Evolutionary conservation across 1,284 basidiomycete species (phyloP), one percentile per base, ranked within the genome.

Genomic region (Cutaneotrichosporon arboriforme): DNA sequence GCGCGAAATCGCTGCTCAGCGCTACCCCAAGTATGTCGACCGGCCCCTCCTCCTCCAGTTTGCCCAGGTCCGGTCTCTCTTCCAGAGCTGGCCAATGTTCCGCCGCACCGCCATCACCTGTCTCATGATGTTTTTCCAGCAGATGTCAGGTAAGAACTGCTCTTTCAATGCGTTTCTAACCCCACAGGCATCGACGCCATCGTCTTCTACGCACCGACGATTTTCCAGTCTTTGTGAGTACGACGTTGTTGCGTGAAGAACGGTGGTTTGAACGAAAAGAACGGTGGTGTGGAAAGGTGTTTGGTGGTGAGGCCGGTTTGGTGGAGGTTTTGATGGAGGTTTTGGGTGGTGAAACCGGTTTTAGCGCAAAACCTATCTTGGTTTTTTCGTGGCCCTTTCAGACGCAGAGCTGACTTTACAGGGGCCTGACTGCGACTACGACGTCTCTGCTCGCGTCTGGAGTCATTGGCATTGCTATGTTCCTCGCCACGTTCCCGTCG

Each of bases 91-190:
- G 53, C 49, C 60, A 40, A 59, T 59, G 58, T 62, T 62, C 60
- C 57, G 63, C 33, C 62, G 73, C 17, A 59, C 74, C 9, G 51
- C 70, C 23, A 73, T 73, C 49, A 69, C 67, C 13, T 73, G 69
- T 49, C 64, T 66, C 5, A 68, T 74, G 46, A 72, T 74, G 54
- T 70, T 68, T 55, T 68, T 66, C 53, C 73, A 74, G 54, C 72
- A 74, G 58, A 60, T 72, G 26, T 62, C 63, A 12, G 63, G 65
- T 39, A 62, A 39, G 9, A 13, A 10, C 13, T 14, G 7, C 15
- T 31, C 38, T 20, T 12, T 18, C 20, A 4, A 17, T 17, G 38
- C 38, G 20, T 18, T 20, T 39, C n/a, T 5, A 18, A 8, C n/a
- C 38, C 18, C 38, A 4, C 38, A 18, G 10, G 38, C 17, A 39